Percentiles rank a stretch among this genome's conserved stretches.
phyloP scores from a whole-genome alignment of 257 asterid genomes.

The Prunella vulgaris region DNA sequence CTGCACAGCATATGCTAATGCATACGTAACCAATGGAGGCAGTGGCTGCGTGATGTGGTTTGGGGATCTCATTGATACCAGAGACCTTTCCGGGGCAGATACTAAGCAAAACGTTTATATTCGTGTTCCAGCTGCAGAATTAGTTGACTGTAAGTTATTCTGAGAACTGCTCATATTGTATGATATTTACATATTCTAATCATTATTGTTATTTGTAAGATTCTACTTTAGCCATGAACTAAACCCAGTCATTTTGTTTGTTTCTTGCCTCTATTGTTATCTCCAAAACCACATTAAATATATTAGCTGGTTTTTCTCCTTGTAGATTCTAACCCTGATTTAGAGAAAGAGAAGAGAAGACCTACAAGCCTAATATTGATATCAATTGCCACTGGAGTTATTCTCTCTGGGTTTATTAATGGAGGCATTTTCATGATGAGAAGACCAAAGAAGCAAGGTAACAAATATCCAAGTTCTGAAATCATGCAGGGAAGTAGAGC shows the following conservation, averaged over 20 bases:
- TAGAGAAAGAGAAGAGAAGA: not conserved
- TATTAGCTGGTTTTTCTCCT: not conserved
- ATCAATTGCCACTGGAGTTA: not conserved
- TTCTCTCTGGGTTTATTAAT: not conserved
- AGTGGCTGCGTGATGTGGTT: conserved; percentile 34
- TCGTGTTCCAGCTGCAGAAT: conserved; percentile 16
- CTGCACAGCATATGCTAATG: conserved; percentile 33
- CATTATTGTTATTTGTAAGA: too few relatives aligned
- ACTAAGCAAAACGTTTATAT: conserved; percentile 11
- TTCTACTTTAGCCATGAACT: not conserved
- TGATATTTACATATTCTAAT: not conserved
- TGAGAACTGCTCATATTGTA: not conserved
- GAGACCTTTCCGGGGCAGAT: not conserved
- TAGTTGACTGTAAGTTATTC: not conserved
- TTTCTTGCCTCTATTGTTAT: not conserved
- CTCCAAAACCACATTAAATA: not conserved
- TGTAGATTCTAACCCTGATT: not conserved
- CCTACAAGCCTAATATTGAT: not conserved
- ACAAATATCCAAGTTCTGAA: not conserved
- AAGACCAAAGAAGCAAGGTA: not conserved
- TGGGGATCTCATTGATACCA: conserved; percentile 29
- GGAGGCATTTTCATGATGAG: not conserved
- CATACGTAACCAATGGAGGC: conserved; percentile 20
- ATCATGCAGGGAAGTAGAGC: not conserved
- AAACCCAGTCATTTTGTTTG: not conserved